Evolutionary conservation across 139 green algal species (phyloP), one percentile per base, ranked within the genome.

Genomic region (Coccomyxa sp.): DNA sequence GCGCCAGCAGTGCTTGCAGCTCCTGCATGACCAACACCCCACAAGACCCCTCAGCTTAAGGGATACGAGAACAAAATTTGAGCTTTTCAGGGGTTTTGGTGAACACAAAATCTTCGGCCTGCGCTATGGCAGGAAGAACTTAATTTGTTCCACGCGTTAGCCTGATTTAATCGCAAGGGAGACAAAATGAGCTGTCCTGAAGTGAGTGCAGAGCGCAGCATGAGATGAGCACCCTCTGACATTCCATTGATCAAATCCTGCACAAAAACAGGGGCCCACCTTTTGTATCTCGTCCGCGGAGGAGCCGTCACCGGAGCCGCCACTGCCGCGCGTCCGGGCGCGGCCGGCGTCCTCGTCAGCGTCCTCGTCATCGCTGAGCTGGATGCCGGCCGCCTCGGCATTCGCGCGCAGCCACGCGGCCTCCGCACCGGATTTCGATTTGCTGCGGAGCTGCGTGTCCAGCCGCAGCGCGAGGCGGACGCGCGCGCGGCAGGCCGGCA

Each of bases 341-440:
- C 31, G 27, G 58, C 32, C 60, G 59, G 45, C 77, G 77, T 51
- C 60, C 74, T 74, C 83, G 15, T 85, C 77, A n/a, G 63, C 83
- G 28, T 82, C 80, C 27, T 88, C 82, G 0, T 92, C 84, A n/a
- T 88, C 83, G 63, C 77, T 82, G 25, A 86, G 77, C 60, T 82
- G 63, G 13, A 86, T 86, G 77, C 45, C 82, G 15, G n/a, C 32
- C 63, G 58, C 84, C 77, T 92, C 86, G 23, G 92, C 92, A 38
- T 91, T 90, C 45, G 74, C 82, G 58, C 77, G 81, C 67, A 77
- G 76, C 94, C 94, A 98, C 0, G 79, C 63, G 23, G 76, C 18
- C 15, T 95, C 91, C 3, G 92, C 93, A 12, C 77, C 67, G 25
- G 76, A 27, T 88, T 97, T 97, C 76, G 88, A 88, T 68, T 91